phyloP scores from a whole-genome alignment of 352 stramenopile species.

The Sclerospora graminicola region DNA sequence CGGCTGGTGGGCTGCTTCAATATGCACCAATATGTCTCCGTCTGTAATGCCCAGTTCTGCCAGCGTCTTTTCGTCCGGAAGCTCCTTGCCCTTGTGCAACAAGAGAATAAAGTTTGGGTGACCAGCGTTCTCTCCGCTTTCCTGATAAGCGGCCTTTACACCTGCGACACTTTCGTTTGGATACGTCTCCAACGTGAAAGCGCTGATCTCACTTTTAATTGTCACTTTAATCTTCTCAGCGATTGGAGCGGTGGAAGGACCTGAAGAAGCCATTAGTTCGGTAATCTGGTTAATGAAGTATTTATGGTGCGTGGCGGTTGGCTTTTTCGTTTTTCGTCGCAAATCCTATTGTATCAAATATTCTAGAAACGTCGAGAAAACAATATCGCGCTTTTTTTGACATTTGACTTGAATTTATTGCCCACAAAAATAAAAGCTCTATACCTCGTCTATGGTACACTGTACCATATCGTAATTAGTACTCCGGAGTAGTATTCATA shows the following conservation, averaged over 20 bases:
- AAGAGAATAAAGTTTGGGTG: constrained; percentile 74
- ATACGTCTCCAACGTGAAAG: constrained; percentile 58
- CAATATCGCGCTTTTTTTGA: too few relatives aligned
- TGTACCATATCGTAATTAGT: too few relatives aligned
- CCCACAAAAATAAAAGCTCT: too few relatives aligned
- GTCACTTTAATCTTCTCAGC: constrained; percentile 56
- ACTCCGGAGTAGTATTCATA: too few relatives aligned
- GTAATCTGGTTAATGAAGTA: too few relatives aligned
- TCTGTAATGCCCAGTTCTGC: constrained; percentile 39
- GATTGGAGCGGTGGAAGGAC: neutral
- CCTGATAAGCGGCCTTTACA: constrained; percentile 78
- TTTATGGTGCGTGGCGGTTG: too few relatives aligned
- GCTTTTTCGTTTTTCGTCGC: neutral
- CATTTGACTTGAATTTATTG: too few relatives aligned
- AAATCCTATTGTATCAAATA: neutral
- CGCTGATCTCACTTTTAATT: constrained; percentile 69
- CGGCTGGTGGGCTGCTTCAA: constrained; percentile 77
- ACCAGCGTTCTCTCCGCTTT: constrained; percentile 50
- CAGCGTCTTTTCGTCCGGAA: constrained; percentile 81
- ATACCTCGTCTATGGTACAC: too few relatives aligned
- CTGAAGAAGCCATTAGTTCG: constrained; percentile 7
- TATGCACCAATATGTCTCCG: constrained; percentile 72
- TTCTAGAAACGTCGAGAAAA: neutral
- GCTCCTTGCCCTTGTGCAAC: constrained; percentile 79
- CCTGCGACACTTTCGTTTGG: constrained; percentile 65